Percentiles rank a stretch among this genome's conserved stretches.
Conservation (phyloP, 2,329 filamentous ascomycete species). For the Claviceps sp. region DNA sequence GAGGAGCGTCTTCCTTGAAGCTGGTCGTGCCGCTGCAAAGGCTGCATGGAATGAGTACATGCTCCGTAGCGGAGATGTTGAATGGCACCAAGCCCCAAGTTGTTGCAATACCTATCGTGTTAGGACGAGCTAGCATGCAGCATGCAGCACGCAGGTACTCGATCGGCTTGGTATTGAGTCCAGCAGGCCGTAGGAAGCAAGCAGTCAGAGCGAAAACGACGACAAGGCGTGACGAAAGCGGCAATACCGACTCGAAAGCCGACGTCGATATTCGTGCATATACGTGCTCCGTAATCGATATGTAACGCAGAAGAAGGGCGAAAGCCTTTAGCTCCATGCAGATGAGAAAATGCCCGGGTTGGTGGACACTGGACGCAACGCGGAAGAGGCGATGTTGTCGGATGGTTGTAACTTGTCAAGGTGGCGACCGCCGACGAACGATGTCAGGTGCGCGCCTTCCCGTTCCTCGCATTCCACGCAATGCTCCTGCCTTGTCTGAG, state of each 20-base stretch:
- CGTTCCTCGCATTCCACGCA: no score
- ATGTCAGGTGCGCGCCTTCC: no score
- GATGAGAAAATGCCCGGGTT: neutral
- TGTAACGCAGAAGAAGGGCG: neutral
- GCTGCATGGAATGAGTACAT: slow-evolving; percentile 3
- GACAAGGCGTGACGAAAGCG: neutral
- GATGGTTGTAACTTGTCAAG: no score
- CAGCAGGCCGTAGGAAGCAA: neutral
- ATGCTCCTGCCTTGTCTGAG: no score
- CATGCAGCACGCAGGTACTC: neutral
- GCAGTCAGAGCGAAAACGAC: neutral
- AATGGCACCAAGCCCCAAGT: slow-evolving; percentile 2
- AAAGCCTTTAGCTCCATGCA: neutral
- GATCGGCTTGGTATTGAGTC: neutral
- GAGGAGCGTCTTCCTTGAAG: neutral
- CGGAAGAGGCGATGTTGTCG: no score
- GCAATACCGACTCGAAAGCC: no score
- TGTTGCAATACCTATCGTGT: neutral
- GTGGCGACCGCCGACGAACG: no score
- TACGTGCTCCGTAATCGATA: no score
- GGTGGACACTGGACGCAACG: no score
- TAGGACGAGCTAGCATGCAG: neutral
- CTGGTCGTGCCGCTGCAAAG: slow-evolving; percentile 1
- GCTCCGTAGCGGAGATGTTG: slow-evolving; percentile 1
- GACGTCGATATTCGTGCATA: no score